Percentiles rank a stretch among this genome's conserved stretches.
phyloP scores from a whole-genome alignment of 139 green algal species.

The Volvox reticuliferus region DNA sequence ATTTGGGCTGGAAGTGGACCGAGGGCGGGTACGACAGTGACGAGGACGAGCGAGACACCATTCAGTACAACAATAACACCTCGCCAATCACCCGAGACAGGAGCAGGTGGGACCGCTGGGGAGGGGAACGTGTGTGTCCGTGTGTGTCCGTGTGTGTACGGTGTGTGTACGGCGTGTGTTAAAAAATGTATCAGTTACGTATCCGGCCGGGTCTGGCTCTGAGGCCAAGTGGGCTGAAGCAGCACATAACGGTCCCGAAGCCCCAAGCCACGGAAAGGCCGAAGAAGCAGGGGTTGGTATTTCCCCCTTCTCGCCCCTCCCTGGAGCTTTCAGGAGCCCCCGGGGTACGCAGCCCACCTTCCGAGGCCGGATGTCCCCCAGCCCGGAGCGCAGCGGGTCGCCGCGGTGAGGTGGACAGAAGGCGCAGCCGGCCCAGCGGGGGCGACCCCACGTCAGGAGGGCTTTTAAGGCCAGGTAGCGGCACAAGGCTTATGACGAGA shows the following conservation, averaged over 20 bases:
- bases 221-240: too few relatives aligned
- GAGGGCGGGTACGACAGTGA: constrained; percentile 35
- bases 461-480: too few relatives aligned
- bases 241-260: too few relatives aligned
- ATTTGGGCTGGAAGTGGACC: constrained; percentile 41
- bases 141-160: background rate
- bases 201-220: too few relatives aligned
- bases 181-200: too few relatives aligned
- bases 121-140: background rate
- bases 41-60: constrained; percentile 5
- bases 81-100: background rate
- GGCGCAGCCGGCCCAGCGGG: too few relatives aligned
- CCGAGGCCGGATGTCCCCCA: background rate
- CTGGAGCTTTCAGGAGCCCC: background rate
- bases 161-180: too few relatives aligned
- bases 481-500: too few relatives aligned
- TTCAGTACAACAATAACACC: constrained; percentile 28
- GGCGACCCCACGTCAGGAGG: too few relatives aligned
- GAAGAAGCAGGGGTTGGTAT: too few relatives aligned
- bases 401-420: too few relatives aligned
- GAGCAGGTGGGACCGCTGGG: constrained; percentile 11
- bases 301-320: background rate
- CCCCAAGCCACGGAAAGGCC: too few relatives aligned
- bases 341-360: background rate
- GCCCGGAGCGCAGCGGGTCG: background rate